Percentiles rank a stretch among this genome's conserved stretches.
phyloP scores from a whole-genome alignment of 179 eudicot species.

The Carnegiea gigantea region DNA sequence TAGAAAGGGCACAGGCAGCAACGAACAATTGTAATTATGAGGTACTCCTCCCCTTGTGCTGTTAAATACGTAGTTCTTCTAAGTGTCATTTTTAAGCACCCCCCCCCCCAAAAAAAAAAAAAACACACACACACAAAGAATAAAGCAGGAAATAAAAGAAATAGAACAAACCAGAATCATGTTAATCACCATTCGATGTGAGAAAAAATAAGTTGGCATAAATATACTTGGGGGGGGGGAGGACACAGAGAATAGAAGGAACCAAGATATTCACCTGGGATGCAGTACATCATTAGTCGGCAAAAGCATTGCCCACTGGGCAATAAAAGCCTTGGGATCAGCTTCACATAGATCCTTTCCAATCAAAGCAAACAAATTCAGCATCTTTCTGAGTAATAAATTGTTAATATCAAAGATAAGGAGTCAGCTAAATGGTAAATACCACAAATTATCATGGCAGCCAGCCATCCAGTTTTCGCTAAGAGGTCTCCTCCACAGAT shows the following conservation, averaged over 20 bases:
- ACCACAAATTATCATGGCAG: neutral
- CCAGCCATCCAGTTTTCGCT: neutral
- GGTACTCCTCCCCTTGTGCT: neutral
- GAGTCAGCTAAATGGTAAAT: neutral
- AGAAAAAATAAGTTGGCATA: neutral
- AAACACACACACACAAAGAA: neutral
- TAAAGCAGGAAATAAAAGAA: neutral
- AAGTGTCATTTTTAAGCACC: neutral
- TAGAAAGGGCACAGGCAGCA: neutral
- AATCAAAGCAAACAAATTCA: slow-evolving; percentile 23
- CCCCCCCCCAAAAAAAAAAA: neutral
- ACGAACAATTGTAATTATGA: neutral
- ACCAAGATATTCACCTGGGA: slow-evolving; percentile 53
- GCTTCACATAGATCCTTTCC: slow-evolving; percentile 90
- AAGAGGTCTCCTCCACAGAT: neutral
- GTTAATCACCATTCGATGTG: neutral
- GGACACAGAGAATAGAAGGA: slow-evolving; percentile 3
- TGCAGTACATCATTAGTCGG: slow-evolving; percentile 87
- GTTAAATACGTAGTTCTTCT: neutral
- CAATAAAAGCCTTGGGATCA: slow-evolving; percentile 78
- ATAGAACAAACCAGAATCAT: no score
- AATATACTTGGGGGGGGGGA: neutral
- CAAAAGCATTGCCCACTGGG: slow-evolving; percentile 93
- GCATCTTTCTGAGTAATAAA: slow-evolving; percentile 3
- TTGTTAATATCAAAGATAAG: slow-evolving; percentile 1